Evolutionary conservation across 495 filamentous ascomycete genomes (phyloP).

Genomic region (Penicillium ochrochloron): DNA sequence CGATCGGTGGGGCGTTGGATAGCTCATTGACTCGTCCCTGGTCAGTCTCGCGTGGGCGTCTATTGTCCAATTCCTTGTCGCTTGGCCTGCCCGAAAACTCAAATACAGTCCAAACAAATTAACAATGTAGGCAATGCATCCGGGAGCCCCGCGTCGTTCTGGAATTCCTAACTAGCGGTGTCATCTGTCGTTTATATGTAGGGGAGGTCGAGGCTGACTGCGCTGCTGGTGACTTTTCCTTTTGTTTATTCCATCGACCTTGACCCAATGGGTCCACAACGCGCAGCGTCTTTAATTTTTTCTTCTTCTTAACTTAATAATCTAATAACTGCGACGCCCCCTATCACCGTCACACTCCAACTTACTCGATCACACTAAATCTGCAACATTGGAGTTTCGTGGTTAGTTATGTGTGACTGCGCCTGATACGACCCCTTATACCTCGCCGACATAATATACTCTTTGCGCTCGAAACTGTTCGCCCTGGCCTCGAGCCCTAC

Average conservation of each 20-base stretch:
- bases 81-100: constrained; percentile 16
- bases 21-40: constrained; percentile 13
- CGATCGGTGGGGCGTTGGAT: constrained; percentile 24
- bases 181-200: constrained; percentile 21
- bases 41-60: constrained; percentile 22
- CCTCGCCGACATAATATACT: neutral
- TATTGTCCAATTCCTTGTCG: constrained; percentile 22
- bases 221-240: constrained; percentile 5
- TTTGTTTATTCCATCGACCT: constrained; percentile 16
- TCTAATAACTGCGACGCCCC: neutral
- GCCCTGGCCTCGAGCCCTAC: neutral
- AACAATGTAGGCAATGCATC: neutral
- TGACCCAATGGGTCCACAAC: constrained; percentile 14
- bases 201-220: constrained; percentile 16
- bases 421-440: neutral
- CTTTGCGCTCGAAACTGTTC: neutral
- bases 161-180: constrained; percentile 22
- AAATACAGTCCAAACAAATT: constrained; percentile 23
- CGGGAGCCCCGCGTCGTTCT: constrained; percentile 20
- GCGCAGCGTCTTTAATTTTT: constrained; percentile 5
- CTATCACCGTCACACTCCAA: neutral
- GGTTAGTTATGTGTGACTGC: neutral
- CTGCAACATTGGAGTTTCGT: neutral
- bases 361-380: no score
- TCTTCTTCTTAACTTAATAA: neutral